Conservation (phyloP, 2,329 filamentous ascomycete species). For the Paraphaeosphaeria sporulosa region DNA sequence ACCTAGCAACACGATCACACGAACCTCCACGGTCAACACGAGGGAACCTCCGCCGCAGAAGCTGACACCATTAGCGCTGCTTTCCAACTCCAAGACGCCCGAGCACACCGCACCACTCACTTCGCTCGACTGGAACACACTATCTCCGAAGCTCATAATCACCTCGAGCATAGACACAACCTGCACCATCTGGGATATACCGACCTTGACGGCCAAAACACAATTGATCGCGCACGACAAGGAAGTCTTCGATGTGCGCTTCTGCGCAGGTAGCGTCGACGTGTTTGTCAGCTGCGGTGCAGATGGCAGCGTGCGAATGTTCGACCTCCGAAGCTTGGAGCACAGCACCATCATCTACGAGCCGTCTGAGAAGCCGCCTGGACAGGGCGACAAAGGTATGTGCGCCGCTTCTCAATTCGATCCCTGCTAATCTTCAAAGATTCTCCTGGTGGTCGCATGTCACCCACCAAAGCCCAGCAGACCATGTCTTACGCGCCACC, state of each 20-base stretch:
- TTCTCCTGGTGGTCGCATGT: slow-evolving; percentile 63
- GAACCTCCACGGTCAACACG: slow-evolving; percentile 67
- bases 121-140: slow-evolving; percentile 96
- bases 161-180: slow-evolving; percentile 99
- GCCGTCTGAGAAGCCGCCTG: slow-evolving; percentile 80
- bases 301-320: slow-evolving; percentile 98
- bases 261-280: slow-evolving; percentile 98
- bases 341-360: slow-evolving; percentile 99
- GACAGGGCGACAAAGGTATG: slow-evolving; percentile 56
- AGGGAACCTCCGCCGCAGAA: slow-evolving; percentile 73
- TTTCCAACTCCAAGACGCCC: slow-evolving; percentile 98
- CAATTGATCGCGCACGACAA: slow-evolving; percentile 99
- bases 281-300: slow-evolving; percentile 98
- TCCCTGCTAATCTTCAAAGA: slow-evolving; percentile 35
- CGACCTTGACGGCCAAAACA: slow-evolving; percentile 95
- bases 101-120: slow-evolving; percentile 97
- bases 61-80: slow-evolving; percentile 86
- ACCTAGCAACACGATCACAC: slow-evolving; percentile 74
- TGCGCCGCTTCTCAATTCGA: not conserved
- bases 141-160: slow-evolving; percentile 96
- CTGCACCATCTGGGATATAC: slow-evolving; percentile 99
- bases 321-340: slow-evolving; percentile 93
- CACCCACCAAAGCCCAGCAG: slow-evolving; percentile 78
- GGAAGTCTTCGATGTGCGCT: slow-evolving; percentile 97
- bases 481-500: slow-evolving; percentile 72